phyloP scores from a whole-genome alignment of 345 rosid species.

The thale cress (Arabidopsis thaliana) region TAIR10.1 NC_003070.9:6853001-6853500 shows the following conservation, averaged over 20 bases:
- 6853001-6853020: neutral
- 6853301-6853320: conserved; percentile 11
- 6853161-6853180: conserved; percentile 12
- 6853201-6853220: conserved; percentile 34
- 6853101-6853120: neutral
- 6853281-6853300: conserved; percentile 3
- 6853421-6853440: neutral
- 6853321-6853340: conserved; percentile 14
- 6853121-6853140: neutral
- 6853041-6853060: conserved; percentile 3
- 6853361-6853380: neutral
- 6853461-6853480: conserved; percentile 4
- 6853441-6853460: neutral
- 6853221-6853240: neutral
- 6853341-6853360: neutral
- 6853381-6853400: neutral
- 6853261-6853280: conserved; percentile 3
- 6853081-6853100: neutral
- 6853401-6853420: neutral
- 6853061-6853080: neutral
- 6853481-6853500: neutral
- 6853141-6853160: conserved; percentile 18
- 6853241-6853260: neutral
- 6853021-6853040: conserved; percentile 1
- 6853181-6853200: conserved; percentile 5